Evolutionary conservation across 805 yeast species (phyloP).

Genomic region (Sugiyamaella mastotermitis): DNA sequence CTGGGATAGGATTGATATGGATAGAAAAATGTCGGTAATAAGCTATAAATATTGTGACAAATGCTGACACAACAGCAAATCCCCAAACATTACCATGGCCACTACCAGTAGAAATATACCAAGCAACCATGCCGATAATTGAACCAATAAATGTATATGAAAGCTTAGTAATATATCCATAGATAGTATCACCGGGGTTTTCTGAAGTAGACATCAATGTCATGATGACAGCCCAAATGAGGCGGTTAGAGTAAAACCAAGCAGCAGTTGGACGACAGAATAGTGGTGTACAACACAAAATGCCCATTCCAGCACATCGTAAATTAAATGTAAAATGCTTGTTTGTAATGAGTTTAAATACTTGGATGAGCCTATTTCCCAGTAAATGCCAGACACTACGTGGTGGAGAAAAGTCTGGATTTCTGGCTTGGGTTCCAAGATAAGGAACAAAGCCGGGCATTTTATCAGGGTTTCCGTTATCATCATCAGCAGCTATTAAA

Average conservation of each 20-base stretch:
- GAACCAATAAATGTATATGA: conserved; percentile 28
- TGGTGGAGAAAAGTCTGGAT: conserved; percentile 30
- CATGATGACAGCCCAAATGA: conserved; percentile 30
- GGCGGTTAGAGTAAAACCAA: conserved; percentile 20
- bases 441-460: conserved; percentile 6
- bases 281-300: conserved; percentile 23
- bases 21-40: conserved; percentile 28
- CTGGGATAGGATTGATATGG: conserved; percentile 26
- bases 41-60: conserved; percentile 21
- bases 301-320: conserved; percentile 22
- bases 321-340: conserved; percentile 20
- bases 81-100: conserved; percentile 32
- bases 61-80: conserved; percentile 27
- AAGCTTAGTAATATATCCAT: conserved; percentile 24
- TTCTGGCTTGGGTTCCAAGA: conserved; percentile 19
- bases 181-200: conserved; percentile 30
- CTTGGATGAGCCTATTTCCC: conserved; percentile 15
- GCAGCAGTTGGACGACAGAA: conserved; percentile 22
- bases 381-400: conserved; percentile 21
- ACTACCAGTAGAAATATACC: conserved; percentile 31
- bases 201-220: conserved; percentile 26
- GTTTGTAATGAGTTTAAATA: conserved; percentile 8
- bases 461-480: conserved; percentile 5
- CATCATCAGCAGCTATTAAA: conserved; percentile 1
- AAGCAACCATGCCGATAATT: conserved; percentile 28